Percentiles rank a stretch among this genome's conserved stretches.
Evolutionary conservation across 345 rosid species (phyloP).

Genomic region (Carallia pectinifolia): DNA sequence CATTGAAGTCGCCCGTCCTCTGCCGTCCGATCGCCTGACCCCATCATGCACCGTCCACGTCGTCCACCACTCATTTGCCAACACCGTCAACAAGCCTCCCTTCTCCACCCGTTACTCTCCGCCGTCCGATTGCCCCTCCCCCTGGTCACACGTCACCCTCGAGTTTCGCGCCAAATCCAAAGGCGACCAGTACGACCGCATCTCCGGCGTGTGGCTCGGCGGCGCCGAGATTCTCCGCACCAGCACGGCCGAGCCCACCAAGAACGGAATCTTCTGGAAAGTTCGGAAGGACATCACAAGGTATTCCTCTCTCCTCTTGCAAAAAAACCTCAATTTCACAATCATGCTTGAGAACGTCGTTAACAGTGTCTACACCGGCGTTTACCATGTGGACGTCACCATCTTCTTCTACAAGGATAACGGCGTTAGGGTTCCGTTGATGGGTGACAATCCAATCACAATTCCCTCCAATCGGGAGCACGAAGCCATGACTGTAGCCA

Average conservation of each 20-base stretch:
- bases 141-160: conserved; percentile 67
- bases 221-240: conserved; percentile 86
- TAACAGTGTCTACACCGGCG: conserved; percentile 63
- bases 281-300: conserved; percentile 74
- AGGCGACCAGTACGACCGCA: conserved; percentile 79
- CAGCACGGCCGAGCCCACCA: conserved; percentile 79
- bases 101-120: conserved; percentile 61
- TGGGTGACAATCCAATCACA: neutral
- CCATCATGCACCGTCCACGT: conserved; percentile 58
- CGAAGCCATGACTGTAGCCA: neutral
- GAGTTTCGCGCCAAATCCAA: conserved; percentile 46
- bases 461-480: neutral
- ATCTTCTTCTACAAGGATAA: conserved; percentile 52
- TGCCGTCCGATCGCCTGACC: conserved; percentile 47
- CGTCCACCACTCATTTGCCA: conserved; percentile 73
- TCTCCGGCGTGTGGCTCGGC: conserved; percentile 77
- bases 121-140: conserved; percentile 50
- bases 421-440: conserved; percentile 18
- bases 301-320: conserved; percentile 58
- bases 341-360: conserved; percentile 93
- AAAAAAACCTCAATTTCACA: conserved; percentile 43
- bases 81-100: conserved; percentile 69
- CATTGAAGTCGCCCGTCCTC: conserved; percentile 53
- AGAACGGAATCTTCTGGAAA: conserved; percentile 67
- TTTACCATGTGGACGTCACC: conserved; percentile 61